Evolutionary conservation across 1,284 basidiomycete genomes (phyloP).

Genomic region (Fomitopsis pinicola): DNA sequence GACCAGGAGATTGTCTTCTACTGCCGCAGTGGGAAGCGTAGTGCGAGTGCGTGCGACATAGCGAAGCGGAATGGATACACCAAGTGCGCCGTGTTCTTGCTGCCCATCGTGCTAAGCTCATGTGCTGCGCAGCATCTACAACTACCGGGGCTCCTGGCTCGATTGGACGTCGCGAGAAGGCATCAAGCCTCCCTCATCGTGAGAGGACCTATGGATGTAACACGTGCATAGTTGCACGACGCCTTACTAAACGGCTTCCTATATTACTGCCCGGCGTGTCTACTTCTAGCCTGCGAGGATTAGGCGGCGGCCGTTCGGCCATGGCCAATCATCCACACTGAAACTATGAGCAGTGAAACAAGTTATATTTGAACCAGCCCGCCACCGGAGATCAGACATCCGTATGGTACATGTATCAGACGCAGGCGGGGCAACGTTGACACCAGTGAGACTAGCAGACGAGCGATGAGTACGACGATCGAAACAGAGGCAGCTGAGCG

Average conservation of each 20-base stretch:
- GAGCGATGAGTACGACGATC: slow-evolving; percentile 6
- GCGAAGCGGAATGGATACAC: slow-evolving; percentile 83
- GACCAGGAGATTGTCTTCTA: slow-evolving; percentile 89
- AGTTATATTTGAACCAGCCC: slow-evolving; percentile 4
- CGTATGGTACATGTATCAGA: slow-evolving; percentile 7
- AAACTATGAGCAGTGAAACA: too few relatives aligned
- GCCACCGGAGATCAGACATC: slow-evolving; percentile 1
- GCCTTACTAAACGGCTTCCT: too few relatives aligned
- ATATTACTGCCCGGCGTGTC: too few relatives aligned
- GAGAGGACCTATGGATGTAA: not conserved
- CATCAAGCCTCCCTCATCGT: slow-evolving; percentile 12
- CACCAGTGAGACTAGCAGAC: slow-evolving; percentile 4
- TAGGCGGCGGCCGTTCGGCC: too few relatives aligned
- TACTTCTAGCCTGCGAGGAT: too few relatives aligned
- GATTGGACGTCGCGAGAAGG: slow-evolving; percentile 81
- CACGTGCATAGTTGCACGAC: too few relatives aligned
- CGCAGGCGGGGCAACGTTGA: not conserved
- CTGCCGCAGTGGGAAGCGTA: slow-evolving; percentile 89
- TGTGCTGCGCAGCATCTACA: slow-evolving; percentile 54
- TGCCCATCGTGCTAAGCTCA: not conserved
- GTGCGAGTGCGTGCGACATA: slow-evolving; percentile 79
- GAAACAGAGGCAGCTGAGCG: not conserved
- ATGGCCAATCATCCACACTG: too few relatives aligned
- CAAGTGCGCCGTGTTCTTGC: slow-evolving; percentile 53
- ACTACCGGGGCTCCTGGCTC: slow-evolving; percentile 91